Conservation (phyloP, 2,329 filamentous ascomycete genomes). For the Immersiporthe knoxdaviesiana region DNA sequence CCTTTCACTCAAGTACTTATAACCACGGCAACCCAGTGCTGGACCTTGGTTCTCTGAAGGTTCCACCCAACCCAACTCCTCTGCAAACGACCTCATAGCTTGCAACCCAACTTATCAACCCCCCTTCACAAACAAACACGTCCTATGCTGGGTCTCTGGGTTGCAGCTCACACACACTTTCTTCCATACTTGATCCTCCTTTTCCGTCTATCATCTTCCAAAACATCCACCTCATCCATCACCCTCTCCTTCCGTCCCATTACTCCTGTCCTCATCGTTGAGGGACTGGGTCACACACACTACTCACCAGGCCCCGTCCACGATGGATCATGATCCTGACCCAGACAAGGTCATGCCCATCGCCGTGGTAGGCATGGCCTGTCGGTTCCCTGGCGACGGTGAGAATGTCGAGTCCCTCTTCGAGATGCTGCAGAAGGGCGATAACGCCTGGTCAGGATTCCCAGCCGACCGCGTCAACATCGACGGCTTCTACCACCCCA, state of each 20-base stretch:
- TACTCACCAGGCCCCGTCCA: not conserved
- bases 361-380: conserved; percentile 70
- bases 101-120: not conserved
- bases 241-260: no score
- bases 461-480: conserved; percentile 70
- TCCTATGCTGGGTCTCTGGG: not conserved
- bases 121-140: no score
- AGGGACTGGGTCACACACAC: not conserved
- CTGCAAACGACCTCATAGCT: not conserved
- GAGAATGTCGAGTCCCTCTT: conserved; percentile 65
- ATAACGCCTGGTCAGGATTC: conserved; percentile 67
- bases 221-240: not conserved
- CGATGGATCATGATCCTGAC: conserved; percentile 12
- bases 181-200: not conserved
- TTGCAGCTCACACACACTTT: not conserved
- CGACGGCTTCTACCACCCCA: conserved; percentile 67
- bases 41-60: not conserved
- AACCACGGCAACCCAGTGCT: not conserved
- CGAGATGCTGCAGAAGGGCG: conserved; percentile 68
- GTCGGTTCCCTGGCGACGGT: conserved; percentile 62
- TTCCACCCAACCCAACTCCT: not conserved
- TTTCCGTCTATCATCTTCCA: not conserved
- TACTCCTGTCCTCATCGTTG: not conserved
- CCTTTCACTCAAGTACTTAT: not conserved
- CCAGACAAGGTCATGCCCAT: conserved; percentile 46